Evolutionary conservation across 441 rosid species (phyloP), one percentile per base, ranked within the genome.

Genomic region (Populus hybrid): DNA sequence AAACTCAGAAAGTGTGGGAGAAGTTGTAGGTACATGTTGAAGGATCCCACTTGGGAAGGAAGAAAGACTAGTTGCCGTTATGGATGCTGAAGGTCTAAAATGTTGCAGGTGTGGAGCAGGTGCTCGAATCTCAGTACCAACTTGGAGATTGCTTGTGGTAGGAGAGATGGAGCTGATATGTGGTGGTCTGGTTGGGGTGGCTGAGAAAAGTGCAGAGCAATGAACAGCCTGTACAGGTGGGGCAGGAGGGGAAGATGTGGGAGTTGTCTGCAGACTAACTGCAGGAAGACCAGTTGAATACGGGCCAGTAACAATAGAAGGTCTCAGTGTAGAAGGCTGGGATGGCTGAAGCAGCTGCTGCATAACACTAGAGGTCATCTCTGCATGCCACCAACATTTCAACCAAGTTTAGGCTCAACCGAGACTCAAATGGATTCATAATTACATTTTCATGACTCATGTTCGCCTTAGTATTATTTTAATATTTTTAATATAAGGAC

Each of bases 21-120:
- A 76, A 71, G 74, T 73, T 45, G 80, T 45, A 45, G 56, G 75
- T n/a, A 76, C 76, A 67, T 28, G 83, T 68, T 77, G 87, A 69
- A 80, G 73, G 70, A 80, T 70, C 63, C 78, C 78, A 66, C 56
- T 70, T 5, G 79, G 20, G 56, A 45, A 45, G 56, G 56, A 1
- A 14, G 56, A 45, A 14, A 45, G 18, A 45, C 56, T 12, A 16
- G 20, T 45, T 45, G 56, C 56, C 20, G 56, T 4, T 1, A 45
- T 45, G 56, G 56, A 45, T 14, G 56, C 36, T 11, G 90, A 76
- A 71, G 89, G 45, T 77, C 95, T 91, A 76, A 87, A 88, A 74
- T 86, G 83, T 64, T 84, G 93, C 74, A 88, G 68, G 77, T 90
- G 94, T 16, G 93, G 93, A 45, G 91, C 88, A 64, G 91, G 92